Evolutionary conservation across 2,329 filamentous ascomycete genomes (phyloP).

Genomic region (Teratosphaeriaceae sp.): DNA sequence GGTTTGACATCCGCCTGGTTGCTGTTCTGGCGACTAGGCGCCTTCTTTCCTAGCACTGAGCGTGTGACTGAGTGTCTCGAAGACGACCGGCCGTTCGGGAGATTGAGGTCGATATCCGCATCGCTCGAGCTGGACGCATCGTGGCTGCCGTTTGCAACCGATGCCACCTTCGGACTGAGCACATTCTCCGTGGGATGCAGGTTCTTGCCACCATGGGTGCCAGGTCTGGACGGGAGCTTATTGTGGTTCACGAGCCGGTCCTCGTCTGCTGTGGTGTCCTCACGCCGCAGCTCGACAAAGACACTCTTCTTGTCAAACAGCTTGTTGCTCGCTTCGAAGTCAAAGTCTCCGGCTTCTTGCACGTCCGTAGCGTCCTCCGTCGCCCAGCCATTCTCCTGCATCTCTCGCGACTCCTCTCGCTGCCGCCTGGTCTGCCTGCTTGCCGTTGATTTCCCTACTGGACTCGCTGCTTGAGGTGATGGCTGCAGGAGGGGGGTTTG

Average conservation of each 20-base stretch:
- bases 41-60: conserved; percentile 21
- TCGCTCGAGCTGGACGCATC: conserved; percentile 27
- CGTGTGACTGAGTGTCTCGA: conserved; percentile 24
- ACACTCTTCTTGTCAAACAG: conserved; percentile 92
- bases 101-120: conserved; percentile 29
- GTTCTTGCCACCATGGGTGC: conserved; percentile 69
- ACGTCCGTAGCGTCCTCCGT: conserved; percentile 95
- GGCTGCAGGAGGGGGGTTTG: conserved; percentile 63
- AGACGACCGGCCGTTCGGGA: conserved; percentile 27
- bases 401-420: conserved; percentile 40
- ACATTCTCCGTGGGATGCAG: conserved; percentile 90
- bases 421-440: conserved; percentile 39
- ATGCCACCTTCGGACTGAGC: conserved; percentile 50
- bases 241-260: conserved; percentile 90
- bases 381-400: conserved; percentile 73
- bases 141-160: conserved; percentile 18
- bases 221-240: conserved; percentile 41
- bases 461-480: conserved; percentile 39
- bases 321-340: conserved; percentile 81
- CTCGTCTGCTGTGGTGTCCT: conserved; percentile 82
- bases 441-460: conserved; percentile 10
- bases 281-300: conserved; percentile 85
- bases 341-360: conserved; percentile 88
- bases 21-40: conserved; percentile 33
- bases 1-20: conserved; percentile 31